Evolutionary conservation across 768 basidiomycete genomes (phyloP), one percentile per base, ranked within the genome.

Genomic region (Tylopilus sp.): DNA sequence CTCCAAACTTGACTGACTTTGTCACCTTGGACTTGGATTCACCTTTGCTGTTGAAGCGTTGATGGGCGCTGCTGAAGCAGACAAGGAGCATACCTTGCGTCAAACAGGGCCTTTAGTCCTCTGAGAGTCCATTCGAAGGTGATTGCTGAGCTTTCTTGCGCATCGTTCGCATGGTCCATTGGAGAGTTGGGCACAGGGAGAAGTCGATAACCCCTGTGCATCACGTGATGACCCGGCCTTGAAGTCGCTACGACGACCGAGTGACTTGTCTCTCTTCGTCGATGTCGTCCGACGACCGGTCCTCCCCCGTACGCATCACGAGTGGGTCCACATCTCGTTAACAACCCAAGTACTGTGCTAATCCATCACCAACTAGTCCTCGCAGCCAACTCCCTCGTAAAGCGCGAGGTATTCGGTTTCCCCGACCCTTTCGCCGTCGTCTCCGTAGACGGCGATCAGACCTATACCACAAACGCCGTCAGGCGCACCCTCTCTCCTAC

Each of bases 361-460:
- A 28, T 7, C 21, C 35, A 52, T 43, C 40, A n/a, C 33, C n/a
- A n/a, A 31, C 26, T 60, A 91, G 90, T 92, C 50, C 83, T 86
- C 60, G 86, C 85, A 23, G 93, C 90, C 36, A 82, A 77, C 57
- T 80, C 81, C 33, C 79, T 92, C 23, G 78, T 75, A 55, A 91
- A 91, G 66, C 81, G 89, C 25, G 88, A 91, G 60, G 71, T 91
- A 7, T 81, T 91, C 64, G 76, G 86, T 57, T 76, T 91, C 10
- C 92, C 92, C 3, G 91, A 93, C 69, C 92, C 92, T 4, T 92
- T 92, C 64, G 91, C 88, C 7, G 87, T 93, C 12, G 76, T 95
- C 43, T 90, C 88, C 6, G 86, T 93, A 53, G 91, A 93, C 63
- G 86, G 83, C 42, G 85, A 90, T 59, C 87, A 92, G 68, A 86